A percentile compares a stretch with the other conserved stretches of the same genome.
These are phyloP conservation scores for Colletotrichum tropicale DNA, from an alignment of 2,329 filamentous ascomycete species.

Conservation along the genomic window DNA sequence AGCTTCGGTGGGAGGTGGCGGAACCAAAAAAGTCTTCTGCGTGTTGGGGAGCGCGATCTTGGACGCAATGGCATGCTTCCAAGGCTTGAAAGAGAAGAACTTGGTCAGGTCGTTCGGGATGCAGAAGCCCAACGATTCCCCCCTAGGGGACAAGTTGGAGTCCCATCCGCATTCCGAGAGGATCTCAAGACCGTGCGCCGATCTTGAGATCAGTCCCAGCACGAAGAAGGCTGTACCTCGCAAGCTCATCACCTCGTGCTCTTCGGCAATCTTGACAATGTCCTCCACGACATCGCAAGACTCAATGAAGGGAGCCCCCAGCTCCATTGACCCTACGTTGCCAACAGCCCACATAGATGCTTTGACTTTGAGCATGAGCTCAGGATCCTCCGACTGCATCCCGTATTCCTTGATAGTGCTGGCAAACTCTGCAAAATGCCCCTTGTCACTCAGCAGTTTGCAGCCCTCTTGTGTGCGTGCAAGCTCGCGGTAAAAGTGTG, in stretches of 20 bases:
- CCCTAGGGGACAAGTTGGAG: slow-evolving; percentile 82
- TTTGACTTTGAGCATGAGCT: slow-evolving; percentile 91
- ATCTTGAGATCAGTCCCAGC: slow-evolving; percentile 88
- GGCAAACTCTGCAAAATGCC: slow-evolving; percentile 94
- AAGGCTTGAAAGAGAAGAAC: slow-evolving; percentile 74
- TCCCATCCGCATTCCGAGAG: slow-evolving; percentile 92
- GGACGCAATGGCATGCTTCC: slow-evolving; percentile 56
- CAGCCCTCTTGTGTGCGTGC: slow-evolving; percentile 94
- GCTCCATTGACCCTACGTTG: slow-evolving; percentile 97
- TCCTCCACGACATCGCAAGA: slow-evolving; percentile 85
- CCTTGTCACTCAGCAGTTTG: slow-evolving; percentile 86
- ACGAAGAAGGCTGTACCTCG: slow-evolving; percentile 97
- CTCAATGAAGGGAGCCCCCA: slow-evolving; percentile 93
- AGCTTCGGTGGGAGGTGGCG: slow-evolving; percentile 45
- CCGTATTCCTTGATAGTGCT: slow-evolving; percentile 87
- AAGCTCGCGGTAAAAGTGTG: slow-evolving; percentile 95
- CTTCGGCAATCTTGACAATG: slow-evolving; percentile 87
- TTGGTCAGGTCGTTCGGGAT: slow-evolving; percentile 80
- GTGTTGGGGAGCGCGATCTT: slow-evolving; percentile 51
- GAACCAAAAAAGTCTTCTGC: slow-evolving; percentile 56
- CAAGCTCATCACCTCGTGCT: slow-evolving; percentile 87
- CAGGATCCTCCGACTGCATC: slow-evolving; percentile 82
- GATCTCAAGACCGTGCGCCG: slow-evolving; percentile 90
- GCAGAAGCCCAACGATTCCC: slow-evolving; percentile 85
- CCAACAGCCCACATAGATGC: slow-evolving; percentile 97